phyloP scores from a whole-genome alignment of 2,329 filamentous ascomycete genomes.

The Colletotrichum lupini region DNA sequence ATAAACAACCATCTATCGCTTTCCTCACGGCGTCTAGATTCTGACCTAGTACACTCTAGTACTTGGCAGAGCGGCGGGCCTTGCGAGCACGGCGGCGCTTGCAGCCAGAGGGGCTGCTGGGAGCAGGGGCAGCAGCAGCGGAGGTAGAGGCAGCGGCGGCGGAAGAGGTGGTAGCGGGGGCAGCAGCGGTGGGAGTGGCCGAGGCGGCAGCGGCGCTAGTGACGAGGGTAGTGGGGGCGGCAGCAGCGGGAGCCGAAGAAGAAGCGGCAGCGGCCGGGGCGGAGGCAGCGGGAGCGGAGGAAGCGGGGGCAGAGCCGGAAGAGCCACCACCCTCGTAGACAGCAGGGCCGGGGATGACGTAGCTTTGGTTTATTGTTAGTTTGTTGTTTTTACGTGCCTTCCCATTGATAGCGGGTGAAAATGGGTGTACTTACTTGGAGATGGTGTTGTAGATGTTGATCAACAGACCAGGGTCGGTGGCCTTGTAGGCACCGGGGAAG shows the following conservation, averaged over 20 bases:
- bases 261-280: neutral
- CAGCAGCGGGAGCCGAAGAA: conserved; percentile 4
- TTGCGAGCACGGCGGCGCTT: conserved; percentile 34
- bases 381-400: neutral
- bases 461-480: conserved; percentile 55
- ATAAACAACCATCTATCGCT: neutral
- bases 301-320: conserved; percentile 15
- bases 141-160: conserved; percentile 10
- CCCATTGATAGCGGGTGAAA: too few species aligned
- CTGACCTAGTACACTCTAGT: conserved; percentile 10
- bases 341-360: conserved; percentile 35
- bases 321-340: conserved; percentile 39
- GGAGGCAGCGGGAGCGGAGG: neutral
- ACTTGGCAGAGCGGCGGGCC: conserved; percentile 34
- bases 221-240: conserved; percentile 7
- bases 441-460: conserved; percentile 55
- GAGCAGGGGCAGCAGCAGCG: conserved; percentile 7
- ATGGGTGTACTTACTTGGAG: neutral
- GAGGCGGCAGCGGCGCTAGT: neutral
- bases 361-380: neutral
- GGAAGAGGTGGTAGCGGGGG: neutral
- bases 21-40: neutral
- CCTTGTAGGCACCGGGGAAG: conserved; percentile 37
- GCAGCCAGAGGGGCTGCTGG: conserved; percentile 15
- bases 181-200: neutral